Percentiles rank a stretch among this genome's conserved stretches.
These are phyloP conservation scores for Penstemon newberryi DNA, from an alignment of 257 asterid species.

Conservation along the genomic window DNA sequence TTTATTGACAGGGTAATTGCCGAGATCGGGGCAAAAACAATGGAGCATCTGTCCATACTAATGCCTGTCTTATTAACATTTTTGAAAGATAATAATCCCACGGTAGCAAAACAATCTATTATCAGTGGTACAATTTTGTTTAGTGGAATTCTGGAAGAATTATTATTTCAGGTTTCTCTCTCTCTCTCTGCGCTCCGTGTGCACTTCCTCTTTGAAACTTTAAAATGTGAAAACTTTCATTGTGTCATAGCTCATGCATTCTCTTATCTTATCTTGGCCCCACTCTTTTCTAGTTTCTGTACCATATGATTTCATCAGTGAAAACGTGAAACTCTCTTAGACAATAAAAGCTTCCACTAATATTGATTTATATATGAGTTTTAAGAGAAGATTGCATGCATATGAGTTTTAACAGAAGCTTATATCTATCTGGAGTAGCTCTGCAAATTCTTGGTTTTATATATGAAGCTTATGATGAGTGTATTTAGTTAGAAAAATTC, in stretches of 20 bases:
- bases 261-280: conserved; percentile 12
- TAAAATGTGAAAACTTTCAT: background rate
- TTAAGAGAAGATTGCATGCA: conserved; percentile 5
- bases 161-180: conserved; percentile 74
- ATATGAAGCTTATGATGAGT: background rate
- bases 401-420: background rate
- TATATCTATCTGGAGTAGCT: background rate
- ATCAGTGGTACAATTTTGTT: conserved; percentile 68
- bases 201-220: background rate
- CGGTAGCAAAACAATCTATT: conserved; percentile 74
- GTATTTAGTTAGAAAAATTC: conserved; percentile 1
- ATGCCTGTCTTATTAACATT: conserved; percentile 67
- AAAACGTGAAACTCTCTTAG: background rate
- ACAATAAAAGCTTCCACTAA: conserved; percentile 18
- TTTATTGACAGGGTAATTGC: conserved; percentile 73
- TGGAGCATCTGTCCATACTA: conserved; percentile 59
- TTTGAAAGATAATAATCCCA: conserved; percentile 59
- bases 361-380: background rate
- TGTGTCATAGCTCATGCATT: conserved; percentile 1
- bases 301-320: conserved; percentile 1
- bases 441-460: background rate
- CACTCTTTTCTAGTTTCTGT: conserved; percentile 18
- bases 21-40: conserved; percentile 64
- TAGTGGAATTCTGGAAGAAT: conserved; percentile 65
- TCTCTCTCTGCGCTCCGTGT: conserved; percentile 17